phyloP scores from a whole-genome alignment of 768 basidiomycete genomes.

The Lentinus tigrinus region DNA sequence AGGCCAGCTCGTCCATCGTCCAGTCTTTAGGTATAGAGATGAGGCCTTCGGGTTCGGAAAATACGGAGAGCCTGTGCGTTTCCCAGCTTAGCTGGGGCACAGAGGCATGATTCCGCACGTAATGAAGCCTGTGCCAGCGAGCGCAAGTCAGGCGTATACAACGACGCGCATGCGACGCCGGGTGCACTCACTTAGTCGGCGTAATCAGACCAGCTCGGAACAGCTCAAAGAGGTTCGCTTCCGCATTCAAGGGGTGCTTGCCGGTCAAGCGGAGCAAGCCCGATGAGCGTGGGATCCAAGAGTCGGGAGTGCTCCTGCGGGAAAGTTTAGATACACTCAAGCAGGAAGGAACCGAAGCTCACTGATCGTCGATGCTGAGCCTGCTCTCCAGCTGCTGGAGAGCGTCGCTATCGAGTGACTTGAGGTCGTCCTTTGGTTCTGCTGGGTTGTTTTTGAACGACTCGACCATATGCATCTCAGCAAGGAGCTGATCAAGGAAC shows the following conservation, averaged over 20 bases:
- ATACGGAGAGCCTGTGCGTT: constrained; percentile 16
- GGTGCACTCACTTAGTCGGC: constrained; percentile 18
- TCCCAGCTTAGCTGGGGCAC: constrained; percentile 22
- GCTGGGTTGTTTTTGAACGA: constrained; percentile 18
- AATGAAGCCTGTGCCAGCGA: constrained; percentile 17
- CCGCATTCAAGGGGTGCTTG: constrained; percentile 22
- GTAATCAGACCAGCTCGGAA: constrained; percentile 21
- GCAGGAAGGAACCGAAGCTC: background rate
- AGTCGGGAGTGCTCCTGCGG: constrained; percentile 19
- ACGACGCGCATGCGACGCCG: background rate
- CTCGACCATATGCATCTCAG: constrained; percentile 10
- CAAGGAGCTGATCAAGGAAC: constrained; percentile 7
- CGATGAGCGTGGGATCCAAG: constrained; percentile 20
- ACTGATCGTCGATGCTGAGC: constrained; percentile 23
- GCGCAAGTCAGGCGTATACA: background rate
- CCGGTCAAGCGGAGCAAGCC: constrained; percentile 19
- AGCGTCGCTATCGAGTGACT: constrained; percentile 16
- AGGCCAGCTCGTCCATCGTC: constrained; percentile 20
- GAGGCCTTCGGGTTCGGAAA: constrained; percentile 7
- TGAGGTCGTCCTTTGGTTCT: constrained; percentile 5
- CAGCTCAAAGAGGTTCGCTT: constrained; percentile 10
- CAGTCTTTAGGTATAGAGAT: constrained; percentile 13
- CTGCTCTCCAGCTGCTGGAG: constrained; percentile 19
- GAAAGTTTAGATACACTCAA: background rate
- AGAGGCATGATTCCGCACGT: constrained; percentile 21